Conservation (phyloP, 2,329 filamentous ascomycete genomes). For the Thermochaetoides dissita region DNA sequence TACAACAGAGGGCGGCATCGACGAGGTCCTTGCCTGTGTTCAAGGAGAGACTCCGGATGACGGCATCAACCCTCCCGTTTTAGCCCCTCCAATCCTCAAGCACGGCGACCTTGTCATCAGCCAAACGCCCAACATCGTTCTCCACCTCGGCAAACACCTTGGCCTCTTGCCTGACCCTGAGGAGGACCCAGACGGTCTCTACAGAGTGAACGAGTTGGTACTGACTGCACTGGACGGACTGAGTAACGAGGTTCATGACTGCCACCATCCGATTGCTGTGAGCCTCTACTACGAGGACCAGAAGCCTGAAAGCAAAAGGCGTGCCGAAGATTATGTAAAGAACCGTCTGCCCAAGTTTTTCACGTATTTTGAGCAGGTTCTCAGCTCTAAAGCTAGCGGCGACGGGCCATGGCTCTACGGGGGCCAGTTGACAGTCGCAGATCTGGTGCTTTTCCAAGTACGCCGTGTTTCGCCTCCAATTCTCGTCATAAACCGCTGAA, state of each 20-base stretch:
- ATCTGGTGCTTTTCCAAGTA: slow-evolving; percentile 61
- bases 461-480: slow-evolving; percentile 8
- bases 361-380: slow-evolving; percentile 52
- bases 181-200: slow-evolving; percentile 31
- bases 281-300: slow-evolving; percentile 60
- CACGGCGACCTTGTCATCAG: slow-evolving; percentile 47
- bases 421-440: slow-evolving; percentile 52
- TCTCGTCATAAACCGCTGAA: background rate
- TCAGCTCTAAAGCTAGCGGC: slow-evolving; percentile 42
- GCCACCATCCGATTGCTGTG: slow-evolving; percentile 55
- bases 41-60: slow-evolving; percentile 32
- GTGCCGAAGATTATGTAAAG: slow-evolving; percentile 42
- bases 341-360: slow-evolving; percentile 59
- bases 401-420: slow-evolving; percentile 54
- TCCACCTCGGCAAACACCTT: slow-evolving; percentile 51
- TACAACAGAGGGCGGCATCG: slow-evolving; percentile 32
- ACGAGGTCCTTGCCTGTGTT: slow-evolving; percentile 34
- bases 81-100: slow-evolving; percentile 54
- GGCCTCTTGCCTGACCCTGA: slow-evolving; percentile 35
- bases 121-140: slow-evolving; percentile 60
- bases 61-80: slow-evolving; percentile 45
- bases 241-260: slow-evolving; percentile 59
- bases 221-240: slow-evolving; percentile 59
- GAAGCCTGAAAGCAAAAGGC: slow-evolving; percentile 48
- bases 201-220: slow-evolving; percentile 47